Percentiles rank a stretch among this genome's conserved stretches.
Conservation (phyloP, 2,329 filamentous ascomycete species). For the Colletotrichum tamarilloi region DNA sequence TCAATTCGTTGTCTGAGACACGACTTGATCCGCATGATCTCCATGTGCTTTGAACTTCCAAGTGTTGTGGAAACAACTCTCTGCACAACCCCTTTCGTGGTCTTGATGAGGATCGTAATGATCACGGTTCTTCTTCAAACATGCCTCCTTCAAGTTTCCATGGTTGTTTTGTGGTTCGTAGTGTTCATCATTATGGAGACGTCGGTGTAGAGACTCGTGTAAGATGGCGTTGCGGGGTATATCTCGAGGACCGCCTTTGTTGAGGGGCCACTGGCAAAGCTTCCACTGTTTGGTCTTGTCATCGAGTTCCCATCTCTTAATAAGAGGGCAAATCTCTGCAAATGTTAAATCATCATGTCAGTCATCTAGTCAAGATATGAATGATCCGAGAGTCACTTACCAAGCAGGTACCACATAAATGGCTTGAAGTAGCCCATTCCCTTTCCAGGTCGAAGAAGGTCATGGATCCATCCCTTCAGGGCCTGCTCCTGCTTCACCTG, state of each 20-base stretch:
- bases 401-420: slow-evolving; percentile 54
- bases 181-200: slow-evolving; percentile 41
- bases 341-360: not conserved
- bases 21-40: not conserved
- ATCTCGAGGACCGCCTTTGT: slow-evolving; percentile 49
- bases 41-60: not conserved
- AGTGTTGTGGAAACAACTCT: not conserved
- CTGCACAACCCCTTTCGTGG: not conserved
- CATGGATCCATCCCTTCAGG: slow-evolving; percentile 48
- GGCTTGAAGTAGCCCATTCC: slow-evolving; percentile 51
- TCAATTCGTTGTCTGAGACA: not conserved
- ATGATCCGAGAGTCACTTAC: slow-evolving; percentile 42
- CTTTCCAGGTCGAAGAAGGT: slow-evolving; percentile 49
- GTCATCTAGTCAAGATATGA: slow-evolving; percentile 26
- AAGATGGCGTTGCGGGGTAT: slow-evolving; percentile 51
- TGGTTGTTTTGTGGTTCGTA: slow-evolving; percentile 50
- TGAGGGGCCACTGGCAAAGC: slow-evolving; percentile 42
- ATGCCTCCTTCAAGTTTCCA: slow-evolving; percentile 21
- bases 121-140: not conserved
- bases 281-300: slow-evolving; percentile 43
- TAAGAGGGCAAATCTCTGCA: slow-evolving; percentile 41
- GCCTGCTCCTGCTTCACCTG: slow-evolving; percentile 40
- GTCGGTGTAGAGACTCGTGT: slow-evolving; percentile 49
- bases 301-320: slow-evolving; percentile 52
- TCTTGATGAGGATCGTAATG: not conserved